Base-by-base conservation (phyloP, 495 filamentous ascomycete genomes). In the Durotheca rogersii region DNA sequence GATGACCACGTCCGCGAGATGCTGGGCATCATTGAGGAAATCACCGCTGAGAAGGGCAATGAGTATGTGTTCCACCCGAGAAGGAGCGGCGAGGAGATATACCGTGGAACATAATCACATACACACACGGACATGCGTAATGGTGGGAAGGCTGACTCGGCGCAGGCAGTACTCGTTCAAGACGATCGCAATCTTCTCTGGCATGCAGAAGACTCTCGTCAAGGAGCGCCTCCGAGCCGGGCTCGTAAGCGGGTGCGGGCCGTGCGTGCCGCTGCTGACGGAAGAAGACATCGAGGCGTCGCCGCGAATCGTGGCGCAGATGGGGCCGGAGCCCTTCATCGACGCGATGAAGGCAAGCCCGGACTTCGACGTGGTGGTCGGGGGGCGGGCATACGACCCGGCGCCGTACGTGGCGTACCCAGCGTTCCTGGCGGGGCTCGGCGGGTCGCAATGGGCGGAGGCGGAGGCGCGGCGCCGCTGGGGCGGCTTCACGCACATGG, bases 311-410 rank as follows among this genome's bases (percentile, higher is more conserved):
- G 68, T 67, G 9, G 62, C 62, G 1, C 64, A 71, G 35, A 68
- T 69, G 65, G 68, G 68, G 15, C 58, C 58, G 1, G 66, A 71
- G 51, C 68, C 68, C 1, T 71, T 67, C 39, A 27, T 73, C 9
- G 60, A 70, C 25, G 70, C 72, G 9, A 70, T 76, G 66, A 32
- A 60, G 5, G 58, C 48, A 7, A 51, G 67, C 3, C 71, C 74
- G 1, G 68, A 75, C 41, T 71, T 65, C 39, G 50, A 71, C 30
- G 67, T 79, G 40, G 69, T 80, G 20, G 54, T 76, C 4, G 75
- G 66, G 4, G 77, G 77, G 1, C 61, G 77, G 6, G 67, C 72
- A 4, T 79, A 80, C 38, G 77, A 80, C 47, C 77, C 75, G 0
- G 59, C 66, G 2, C 75, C 75, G 0, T 80, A 70, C 53, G 65